Percentiles rank a stretch among this genome's conserved stretches.
Conservation (phyloP, 1,139 yeast species). For the Candida glucosophila region DNA sequence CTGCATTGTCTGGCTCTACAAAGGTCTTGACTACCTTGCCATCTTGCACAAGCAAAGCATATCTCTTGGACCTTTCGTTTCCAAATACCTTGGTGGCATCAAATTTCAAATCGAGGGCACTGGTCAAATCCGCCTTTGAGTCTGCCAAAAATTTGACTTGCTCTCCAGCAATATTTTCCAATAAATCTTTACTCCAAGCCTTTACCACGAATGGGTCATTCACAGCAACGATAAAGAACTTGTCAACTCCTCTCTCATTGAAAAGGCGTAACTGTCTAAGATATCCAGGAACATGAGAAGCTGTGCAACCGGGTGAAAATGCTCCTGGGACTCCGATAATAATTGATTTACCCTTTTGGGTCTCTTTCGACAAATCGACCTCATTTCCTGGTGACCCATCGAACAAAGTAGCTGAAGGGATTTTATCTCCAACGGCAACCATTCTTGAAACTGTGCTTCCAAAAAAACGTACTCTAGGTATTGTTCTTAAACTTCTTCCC, state of each 20-base stretch:
- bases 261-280: conserved; percentile 43
- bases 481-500: conserved; percentile 4
- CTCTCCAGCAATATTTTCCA: conserved; percentile 19
- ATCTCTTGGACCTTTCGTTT: conserved; percentile 65
- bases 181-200: conserved; percentile 59
- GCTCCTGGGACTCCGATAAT: conserved; percentile 89
- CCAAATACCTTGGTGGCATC: conserved; percentile 73
- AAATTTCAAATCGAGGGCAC: conserved; percentile 54
- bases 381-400: conserved; percentile 65
- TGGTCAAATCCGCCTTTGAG: conserved; percentile 62
- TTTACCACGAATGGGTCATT: conserved; percentile 81
- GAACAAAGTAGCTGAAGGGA: conserved; percentile 50
- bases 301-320: conserved; percentile 78
- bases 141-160: conserved; percentile 64
- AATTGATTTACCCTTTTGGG: conserved; percentile 44
- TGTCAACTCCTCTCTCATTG: conserved; percentile 54
- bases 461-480: conserved; percentile 17
- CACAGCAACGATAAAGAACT: conserved; percentile 62
- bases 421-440: conserved; percentile 43
- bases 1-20: conserved; percentile 75
- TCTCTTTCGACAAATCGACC: conserved; percentile 51
- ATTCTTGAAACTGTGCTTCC: conserved; percentile 20
- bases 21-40: conserved; percentile 60
- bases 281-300: conserved; percentile 74
- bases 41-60: conserved; percentile 65